Base-by-base conservation (phyloP, 176 grass and related monocot genomes). In the Panicum miliaceum region DNA sequence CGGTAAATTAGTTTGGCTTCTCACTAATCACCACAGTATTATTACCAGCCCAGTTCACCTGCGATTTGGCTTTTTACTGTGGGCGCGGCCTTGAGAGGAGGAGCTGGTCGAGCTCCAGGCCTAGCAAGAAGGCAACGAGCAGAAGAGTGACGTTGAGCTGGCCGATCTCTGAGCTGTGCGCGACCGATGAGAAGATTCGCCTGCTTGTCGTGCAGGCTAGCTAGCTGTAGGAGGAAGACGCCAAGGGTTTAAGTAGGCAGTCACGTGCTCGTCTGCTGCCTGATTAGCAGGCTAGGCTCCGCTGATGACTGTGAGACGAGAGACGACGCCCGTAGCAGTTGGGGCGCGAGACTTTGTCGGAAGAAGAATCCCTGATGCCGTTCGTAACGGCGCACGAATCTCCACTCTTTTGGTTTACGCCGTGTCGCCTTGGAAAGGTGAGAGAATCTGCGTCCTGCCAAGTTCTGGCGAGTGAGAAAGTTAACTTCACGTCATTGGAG, bases 181-280 rank as follows among this genome's bases (percentile, higher is more conserved):
- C 19, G 40, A 27, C 18, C 18, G 23, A 20, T 65, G 62, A 52
- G 83, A 78, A 85, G 84, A 85, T 85, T 85, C 83, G 73, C 61
- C 62, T 45, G 59, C 46, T 56, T 72, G n/a, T 68, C 29, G 62
- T 18, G 64, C 35, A 35, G 60, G 70, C 23, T 46, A 0, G 9
- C 5, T 57, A 57, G 54, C 19, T 22, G 69, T 8, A 27, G 64
- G 0, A 53, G 66, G 75, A 86, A 86, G 84, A 86, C 0, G 84
- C 76, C 84, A 73, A 43, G 1, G 84, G 76, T 64, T 52, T 86
- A 80, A 74, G 85, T 65, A 54, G 47, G 37, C 46, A 26, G 8
- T 81, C 77, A 75, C 78, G 69, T 75, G 70, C 46, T 20, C 26
- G 14, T 25, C 84, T 50, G 40, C 63, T 70, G 8, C 45, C 64